These are phyloP conservation scores for Podila minutissima DNA, from an alignment of 192 early-diverging fungal species.

Conservation along the genomic window DNA sequence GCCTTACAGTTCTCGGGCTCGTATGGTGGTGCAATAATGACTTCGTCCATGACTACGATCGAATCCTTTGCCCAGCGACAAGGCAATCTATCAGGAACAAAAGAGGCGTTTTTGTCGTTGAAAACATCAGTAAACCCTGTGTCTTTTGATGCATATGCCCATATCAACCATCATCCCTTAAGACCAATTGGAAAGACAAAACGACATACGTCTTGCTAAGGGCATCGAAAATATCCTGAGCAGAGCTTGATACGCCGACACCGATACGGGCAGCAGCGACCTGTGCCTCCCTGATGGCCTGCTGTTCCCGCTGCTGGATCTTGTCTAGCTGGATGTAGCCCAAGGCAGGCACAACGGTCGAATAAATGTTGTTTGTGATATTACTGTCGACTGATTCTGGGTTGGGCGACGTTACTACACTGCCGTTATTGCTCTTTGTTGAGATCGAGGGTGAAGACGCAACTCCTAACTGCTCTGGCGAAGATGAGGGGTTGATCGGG, in stretches of 20 bases:
- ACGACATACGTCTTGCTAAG: conserved; percentile 75
- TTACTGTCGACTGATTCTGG: background rate
- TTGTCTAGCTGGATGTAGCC: conserved; percentile 63
- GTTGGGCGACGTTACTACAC: background rate
- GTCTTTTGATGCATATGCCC: background rate
- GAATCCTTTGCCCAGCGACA: conserved; percentile 78
- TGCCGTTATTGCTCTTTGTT: conserved; percentile 8
- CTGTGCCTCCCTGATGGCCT: conserved; percentile 58
- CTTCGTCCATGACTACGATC: conserved; percentile 86
- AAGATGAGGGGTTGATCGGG: conserved; percentile 12
- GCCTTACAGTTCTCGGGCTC: conserved; percentile 74
- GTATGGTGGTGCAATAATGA: conserved; percentile 80
- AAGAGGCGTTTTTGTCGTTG: background rate
- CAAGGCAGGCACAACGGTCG: conserved; percentile 51
- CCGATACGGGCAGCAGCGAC: conserved; percentile 70
- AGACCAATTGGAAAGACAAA: background rate
- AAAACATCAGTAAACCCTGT: background rate
- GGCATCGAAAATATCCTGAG: conserved; percentile 84
- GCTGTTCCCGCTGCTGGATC: conserved; percentile 60
- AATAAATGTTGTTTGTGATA: conserved; percentile 29
- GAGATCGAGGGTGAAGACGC: background rate
- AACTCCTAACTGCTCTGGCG: background rate
- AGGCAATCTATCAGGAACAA: conserved; percentile 62
- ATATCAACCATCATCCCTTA: background rate
- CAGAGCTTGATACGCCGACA: conserved; percentile 80